A percentile compares a stretch with the other conserved stretches of the same genome.
These are phyloP conservation scores for Umbelopsis ramanniana DNA, from an alignment of 192 early-diverging fungal genomes.

Conservation along the genomic window DNA sequence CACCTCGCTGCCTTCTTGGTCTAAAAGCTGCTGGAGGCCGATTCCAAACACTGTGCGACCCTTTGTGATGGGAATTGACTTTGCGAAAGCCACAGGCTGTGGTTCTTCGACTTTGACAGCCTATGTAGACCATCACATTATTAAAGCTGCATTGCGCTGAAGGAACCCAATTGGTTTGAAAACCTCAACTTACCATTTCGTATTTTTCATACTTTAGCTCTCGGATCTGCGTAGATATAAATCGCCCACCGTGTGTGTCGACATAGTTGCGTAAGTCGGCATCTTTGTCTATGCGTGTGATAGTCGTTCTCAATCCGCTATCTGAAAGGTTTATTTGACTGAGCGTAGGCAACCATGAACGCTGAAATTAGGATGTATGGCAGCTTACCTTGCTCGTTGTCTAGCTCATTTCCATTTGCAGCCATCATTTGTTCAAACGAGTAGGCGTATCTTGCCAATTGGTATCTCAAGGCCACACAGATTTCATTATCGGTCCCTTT, in stretches of 20 bases:
- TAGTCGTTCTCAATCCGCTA: conserved; percentile 34
- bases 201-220: conserved; percentile 41
- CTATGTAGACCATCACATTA: not conserved
- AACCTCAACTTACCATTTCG: conserved; percentile 38
- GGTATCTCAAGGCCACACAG: conserved; percentile 78
- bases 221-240: not conserved
- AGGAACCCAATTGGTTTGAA: conserved; percentile 31
- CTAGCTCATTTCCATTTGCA: conserved; percentile 71
- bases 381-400: conserved; percentile 34
- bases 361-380: not conserved
- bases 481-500: conserved; percentile 88
- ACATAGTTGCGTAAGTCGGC: conserved; percentile 54
- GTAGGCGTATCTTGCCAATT: conserved; percentile 79
- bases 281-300: conserved; percentile 63
- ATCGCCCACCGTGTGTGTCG: conserved; percentile 31
- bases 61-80: not conserved
- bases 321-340: not conserved
- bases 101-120: conserved; percentile 6
- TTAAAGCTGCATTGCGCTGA: no score
- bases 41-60: conserved; percentile 73
- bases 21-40: conserved; percentile 66
- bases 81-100: not conserved
- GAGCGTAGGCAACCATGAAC: not conserved
- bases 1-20: conserved; percentile 69
- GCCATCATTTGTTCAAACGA: conserved; percentile 78